Conservation (phyloP, 495 filamentous ascomycete species). For the Talaromyces stipitatus region DNA sequence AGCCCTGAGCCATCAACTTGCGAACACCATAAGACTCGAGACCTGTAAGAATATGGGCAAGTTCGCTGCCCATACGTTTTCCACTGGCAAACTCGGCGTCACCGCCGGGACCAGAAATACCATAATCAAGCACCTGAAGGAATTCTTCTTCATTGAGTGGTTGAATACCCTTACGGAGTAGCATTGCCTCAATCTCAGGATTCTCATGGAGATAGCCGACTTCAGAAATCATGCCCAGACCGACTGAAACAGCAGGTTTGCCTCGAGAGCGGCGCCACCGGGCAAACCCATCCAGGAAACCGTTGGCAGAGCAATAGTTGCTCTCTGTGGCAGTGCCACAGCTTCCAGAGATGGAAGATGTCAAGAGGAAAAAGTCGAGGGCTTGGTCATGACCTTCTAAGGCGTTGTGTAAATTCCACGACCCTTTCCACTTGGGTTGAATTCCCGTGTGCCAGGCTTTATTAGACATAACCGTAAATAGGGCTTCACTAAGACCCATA, state of each 20-base stretch:
- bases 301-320: constrained; percentile 17
- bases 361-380: constrained; percentile 27
- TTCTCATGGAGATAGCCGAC: constrained; percentile 31
- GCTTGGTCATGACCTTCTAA: constrained; percentile 4
- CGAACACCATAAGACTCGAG: no score
- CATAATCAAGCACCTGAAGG: constrained; percentile 21
- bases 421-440: constrained; percentile 17
- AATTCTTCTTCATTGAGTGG: constrained; percentile 26
- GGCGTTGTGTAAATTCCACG: constrained; percentile 22
- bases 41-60: no score
- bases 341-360: constrained; percentile 23
- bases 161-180: constrained; percentile 21
- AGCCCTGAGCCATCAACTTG: no score
- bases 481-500: constrained; percentile 3
- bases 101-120: constrained; percentile 17
- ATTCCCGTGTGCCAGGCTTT: constrained; percentile 18
- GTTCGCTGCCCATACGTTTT: no score
- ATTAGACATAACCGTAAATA: constrained; percentile 32
- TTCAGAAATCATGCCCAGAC: constrained; percentile 15
- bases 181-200: constrained; percentile 21
- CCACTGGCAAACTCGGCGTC: no score
- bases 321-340: constrained; percentile 21
- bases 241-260: constrained; percentile 11
- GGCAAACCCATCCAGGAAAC: constrained; percentile 20
- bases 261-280: constrained; percentile 6